These are phyloP conservation scores for Saccharomycopsis sp. DNA, from an alignment of 805 yeast species.

Conservation along the genomic window DNA sequence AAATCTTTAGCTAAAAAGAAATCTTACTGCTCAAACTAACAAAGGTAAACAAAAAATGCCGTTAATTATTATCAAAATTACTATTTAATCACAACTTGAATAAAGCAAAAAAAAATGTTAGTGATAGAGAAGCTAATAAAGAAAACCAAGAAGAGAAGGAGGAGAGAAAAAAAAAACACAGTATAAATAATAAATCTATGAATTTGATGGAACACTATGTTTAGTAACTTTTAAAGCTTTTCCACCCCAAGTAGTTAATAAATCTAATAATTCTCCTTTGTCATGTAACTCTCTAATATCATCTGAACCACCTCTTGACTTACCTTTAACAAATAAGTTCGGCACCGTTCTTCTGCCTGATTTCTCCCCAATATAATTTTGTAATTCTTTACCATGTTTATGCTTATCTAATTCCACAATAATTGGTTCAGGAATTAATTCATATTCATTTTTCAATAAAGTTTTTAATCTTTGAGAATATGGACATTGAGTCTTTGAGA, in stretches of 20 bases:
- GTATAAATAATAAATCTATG: no score
- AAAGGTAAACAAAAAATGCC: no score
- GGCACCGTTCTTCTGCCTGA: conserved; percentile 89
- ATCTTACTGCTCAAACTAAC: no score
- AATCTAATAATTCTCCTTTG: conserved; percentile 39
- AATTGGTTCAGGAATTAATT: conserved; percentile 58
- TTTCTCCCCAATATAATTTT: conserved; percentile 51
- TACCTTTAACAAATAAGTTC: conserved; percentile 65
- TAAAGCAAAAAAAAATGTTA: neutral
- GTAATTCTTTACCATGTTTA: conserved; percentile 64
- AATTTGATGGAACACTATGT: conserved; percentile 48
- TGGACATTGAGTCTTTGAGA: conserved; percentile 55
- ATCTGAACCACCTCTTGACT: conserved; percentile 82
- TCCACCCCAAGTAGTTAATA: conserved; percentile 55
- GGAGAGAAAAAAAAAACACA: neutral
- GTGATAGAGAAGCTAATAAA: no score
- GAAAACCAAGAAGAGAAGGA: neutral
- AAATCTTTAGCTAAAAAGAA: no score
- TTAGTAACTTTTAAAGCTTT: conserved; percentile 38
- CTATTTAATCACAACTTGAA: neutral
- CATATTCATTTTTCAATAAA: conserved; percentile 51
- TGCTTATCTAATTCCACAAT: conserved; percentile 80
- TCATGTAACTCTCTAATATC: conserved; percentile 60
- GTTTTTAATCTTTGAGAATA: conserved; percentile 63
- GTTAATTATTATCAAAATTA: neutral